A percentile compares a stretch with the other conserved stretches of the same genome.
Conservation (phyloP, 306 rosid species). For the Vicia faba region DNA sequence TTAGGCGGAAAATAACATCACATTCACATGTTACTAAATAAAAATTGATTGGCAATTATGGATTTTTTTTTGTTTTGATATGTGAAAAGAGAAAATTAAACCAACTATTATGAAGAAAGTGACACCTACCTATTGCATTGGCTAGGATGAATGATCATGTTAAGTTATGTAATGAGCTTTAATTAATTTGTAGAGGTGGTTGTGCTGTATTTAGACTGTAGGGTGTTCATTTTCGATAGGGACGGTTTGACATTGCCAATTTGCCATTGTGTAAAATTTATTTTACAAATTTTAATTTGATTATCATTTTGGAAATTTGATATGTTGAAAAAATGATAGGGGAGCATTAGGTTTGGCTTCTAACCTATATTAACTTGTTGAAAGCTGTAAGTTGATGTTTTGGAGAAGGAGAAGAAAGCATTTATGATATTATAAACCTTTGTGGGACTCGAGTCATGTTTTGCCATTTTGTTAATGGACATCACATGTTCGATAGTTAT, state of each 20-base stretch:
- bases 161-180: not conserved
- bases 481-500: constrained; percentile 30
- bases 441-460: not conserved
- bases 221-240: not conserved
- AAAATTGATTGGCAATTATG: not conserved
- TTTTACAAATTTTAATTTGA: not conserved
- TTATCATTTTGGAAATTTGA: not conserved
- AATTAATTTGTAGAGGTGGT: not conserved
- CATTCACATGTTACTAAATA: constrained; percentile 11
- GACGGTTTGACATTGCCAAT: not conserved
- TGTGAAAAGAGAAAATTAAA: constrained; percentile 6
- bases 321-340: too few relatives aligned
- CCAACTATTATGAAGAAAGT: not conserved
- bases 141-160: not conserved
- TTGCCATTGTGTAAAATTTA: too few relatives aligned
- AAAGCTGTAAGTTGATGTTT: constrained; percentile 2
- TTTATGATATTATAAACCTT: constrained; percentile 27
- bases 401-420: constrained; percentile 21
- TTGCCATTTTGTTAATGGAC: constrained; percentile 10
- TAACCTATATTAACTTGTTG: constrained; percentile 4
- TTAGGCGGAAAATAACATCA: constrained; percentile 9
- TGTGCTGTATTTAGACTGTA: not conserved
- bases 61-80: not conserved
- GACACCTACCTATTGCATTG: not conserved
- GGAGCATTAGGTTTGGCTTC: not conserved